Base-by-base conservation (phyloP, 805 yeast species). In the Kluyveromyces siamensis region DNA sequence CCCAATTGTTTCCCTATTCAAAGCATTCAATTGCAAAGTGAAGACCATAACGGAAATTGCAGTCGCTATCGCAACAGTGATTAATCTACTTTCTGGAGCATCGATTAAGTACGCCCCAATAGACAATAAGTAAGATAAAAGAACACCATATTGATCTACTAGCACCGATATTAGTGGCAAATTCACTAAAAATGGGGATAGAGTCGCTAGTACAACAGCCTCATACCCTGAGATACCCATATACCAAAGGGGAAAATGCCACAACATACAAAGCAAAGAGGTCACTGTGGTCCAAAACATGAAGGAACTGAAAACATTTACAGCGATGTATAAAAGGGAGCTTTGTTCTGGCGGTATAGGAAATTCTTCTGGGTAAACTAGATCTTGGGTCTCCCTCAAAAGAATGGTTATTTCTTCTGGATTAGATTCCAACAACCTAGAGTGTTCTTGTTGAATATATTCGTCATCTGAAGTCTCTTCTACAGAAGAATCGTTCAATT, bases 151-250 rank as follows among this genome's bases (percentile, higher is more conserved):
- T 37, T 62, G 62, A 37, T 56, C 52, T 25, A 54, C 60, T 44
- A 58, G 46, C 16, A 54, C 55, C 33, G 65, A 55, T 40, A 56
- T 33, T n/a, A 69, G 68, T 14, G 79, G 73, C 14, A 82, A 54
- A 5, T 67, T 66, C 27, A 84, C 67, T 2, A 85, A 39, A 13
- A 82, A 50, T 1, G 96, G 88, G 2, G 85, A 74, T 10, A 80
- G 47, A 37, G 81, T 70, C 19, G 80, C 69, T 7, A 79, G 61
- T 43, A 87, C 72, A 2, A 81, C 75, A 0, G 84, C 84, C 68
- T 93, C 99, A 63, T 86, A 90, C 4, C 99, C 99, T 1, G 96
- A 85, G 41, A 93, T 84, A 7, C 97, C 98, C 97, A 93, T 89
- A 62, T 85, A 79, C 99, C 99, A 93, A 53, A 93, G 72, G 10